Evolutionary conservation across 1,284 basidiomycete genomes (phyloP).

Genomic region (Lignosus rhinocerotis): DNA sequence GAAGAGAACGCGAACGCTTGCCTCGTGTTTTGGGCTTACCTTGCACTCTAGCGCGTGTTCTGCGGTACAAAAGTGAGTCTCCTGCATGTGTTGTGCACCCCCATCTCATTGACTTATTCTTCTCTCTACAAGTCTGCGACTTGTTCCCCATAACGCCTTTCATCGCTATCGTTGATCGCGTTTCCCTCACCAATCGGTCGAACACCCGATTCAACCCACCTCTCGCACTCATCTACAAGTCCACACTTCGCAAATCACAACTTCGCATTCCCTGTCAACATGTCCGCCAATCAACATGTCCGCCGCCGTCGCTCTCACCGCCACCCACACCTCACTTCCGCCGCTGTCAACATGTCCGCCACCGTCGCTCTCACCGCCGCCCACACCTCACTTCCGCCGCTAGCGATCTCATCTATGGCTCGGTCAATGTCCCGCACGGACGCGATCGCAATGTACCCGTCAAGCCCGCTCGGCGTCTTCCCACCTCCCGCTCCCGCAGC

Average conservation of each 20-base stretch:
- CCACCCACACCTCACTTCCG: no score
- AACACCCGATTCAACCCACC: neutral
- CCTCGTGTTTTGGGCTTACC: constrained; percentile 13
- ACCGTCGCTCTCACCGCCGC: constrained; percentile 6
- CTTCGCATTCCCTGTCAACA: neutral
- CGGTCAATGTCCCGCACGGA: constrained; percentile 1
- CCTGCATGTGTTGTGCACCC: neutral
- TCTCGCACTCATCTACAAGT: neutral
- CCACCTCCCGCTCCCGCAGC: constrained; percentile 25
- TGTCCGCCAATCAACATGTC: no score
- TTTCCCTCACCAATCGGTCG: neutral
- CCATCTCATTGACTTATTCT: neutral
- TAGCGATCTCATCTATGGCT: constrained; percentile 11
- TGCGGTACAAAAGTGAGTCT: constrained; percentile 9
- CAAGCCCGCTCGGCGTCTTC: constrained; percentile 27
- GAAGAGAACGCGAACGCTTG: neutral
- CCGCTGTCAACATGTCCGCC: neutral
- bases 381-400: constrained; percentile 3
- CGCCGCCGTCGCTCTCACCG: no score
- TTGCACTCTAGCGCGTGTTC: constrained; percentile 16
- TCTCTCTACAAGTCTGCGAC: constrained; percentile 17
- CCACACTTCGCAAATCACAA: no score
- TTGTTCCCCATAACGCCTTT: constrained; percentile 4
- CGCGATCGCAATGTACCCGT: constrained; percentile 21
- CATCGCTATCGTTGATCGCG: neutral